These are phyloP conservation scores for Kingdonia uniflora DNA, from an alignment of 164 flowering plant genomes.

Conservation along the genomic window DNA sequence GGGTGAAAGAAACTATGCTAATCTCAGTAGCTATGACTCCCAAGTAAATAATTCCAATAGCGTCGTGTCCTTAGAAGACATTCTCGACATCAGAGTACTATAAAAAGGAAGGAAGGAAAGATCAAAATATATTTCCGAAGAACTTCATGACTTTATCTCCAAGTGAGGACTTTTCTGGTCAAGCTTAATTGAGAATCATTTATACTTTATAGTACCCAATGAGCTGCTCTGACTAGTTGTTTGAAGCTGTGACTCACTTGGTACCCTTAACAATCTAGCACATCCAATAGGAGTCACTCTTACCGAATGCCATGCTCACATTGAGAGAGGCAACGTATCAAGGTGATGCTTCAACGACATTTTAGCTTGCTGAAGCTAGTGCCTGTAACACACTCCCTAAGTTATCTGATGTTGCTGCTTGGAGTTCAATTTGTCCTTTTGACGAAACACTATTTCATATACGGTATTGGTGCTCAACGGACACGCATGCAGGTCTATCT, in stretches of 20 bases:
- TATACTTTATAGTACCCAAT: slow-evolving; percentile 1
- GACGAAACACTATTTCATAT: slow-evolving; percentile 11
- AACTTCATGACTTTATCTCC: slow-evolving; percentile 14
- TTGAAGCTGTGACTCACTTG: slow-evolving; percentile 6
- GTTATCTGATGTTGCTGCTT: slow-evolving; percentile 19
- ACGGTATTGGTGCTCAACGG: too few species aligned
- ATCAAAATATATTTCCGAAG: slow-evolving; percentile 10
- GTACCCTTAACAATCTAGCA: slow-evolving; percentile 19
- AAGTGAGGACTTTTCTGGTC: slow-evolving; percentile 9
- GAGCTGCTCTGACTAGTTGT: slow-evolving; percentile 1
- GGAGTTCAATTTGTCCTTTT: slow-evolving; percentile 13
- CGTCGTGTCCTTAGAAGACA: slow-evolving; percentile 10
- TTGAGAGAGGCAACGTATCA: slow-evolving; percentile 12
- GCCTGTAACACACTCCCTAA: slow-evolving; percentile 43
- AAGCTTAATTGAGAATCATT: too few species aligned
- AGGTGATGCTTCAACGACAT: slow-evolving; percentile 45
- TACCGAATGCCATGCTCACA: slow-evolving; percentile 8
- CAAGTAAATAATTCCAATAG: too few species aligned
- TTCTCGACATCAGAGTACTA: slow-evolving; percentile 6
- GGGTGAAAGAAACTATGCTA: too few species aligned
- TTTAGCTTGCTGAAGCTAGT: slow-evolving; percentile 58
- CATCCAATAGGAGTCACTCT: slow-evolving; percentile 15
- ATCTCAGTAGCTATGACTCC: too few species aligned
- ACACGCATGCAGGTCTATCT: too few species aligned
- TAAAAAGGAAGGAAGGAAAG: slow-evolving; percentile 10